Evolutionary conservation across 805 yeast species (phyloP).

Genomic region (Vanderwaltozyma verrucispora): DNA sequence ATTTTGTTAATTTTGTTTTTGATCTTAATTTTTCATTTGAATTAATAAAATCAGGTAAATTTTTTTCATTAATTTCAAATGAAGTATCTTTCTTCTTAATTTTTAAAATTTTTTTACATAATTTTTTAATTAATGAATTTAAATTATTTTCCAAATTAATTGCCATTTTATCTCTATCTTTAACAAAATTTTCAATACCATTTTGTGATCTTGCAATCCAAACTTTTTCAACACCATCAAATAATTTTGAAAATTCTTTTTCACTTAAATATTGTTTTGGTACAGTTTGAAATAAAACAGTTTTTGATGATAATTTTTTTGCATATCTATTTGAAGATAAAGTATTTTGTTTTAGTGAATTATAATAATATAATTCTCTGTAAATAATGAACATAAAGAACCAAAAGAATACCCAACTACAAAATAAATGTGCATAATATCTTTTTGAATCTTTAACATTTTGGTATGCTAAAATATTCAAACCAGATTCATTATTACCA

Average conservation of each 20-base stretch:
- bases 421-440: slow-evolving; percentile 78
- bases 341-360: slow-evolving; percentile 66
- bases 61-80: slow-evolving; percentile 32
- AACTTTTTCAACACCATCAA: slow-evolving; percentile 72
- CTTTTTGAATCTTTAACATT: slow-evolving; percentile 52
- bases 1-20: slow-evolving; percentile 30
- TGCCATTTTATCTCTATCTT: slow-evolving; percentile 50
- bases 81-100: slow-evolving; percentile 45
- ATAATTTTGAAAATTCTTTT: slow-evolving; percentile 59
- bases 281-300: slow-evolving; percentile 75
- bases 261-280: slow-evolving; percentile 68
- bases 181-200: slow-evolving; percentile 44
- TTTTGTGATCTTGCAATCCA: slow-evolving; percentile 64
- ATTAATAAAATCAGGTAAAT: too few species aligned
- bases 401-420: slow-evolving; percentile 74
- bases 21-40: slow-evolving; percentile 65
- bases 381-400: slow-evolving; percentile 60
- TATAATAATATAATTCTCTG: slow-evolving; percentile 71
- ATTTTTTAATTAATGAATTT: slow-evolving; percentile 44
- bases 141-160: slow-evolving; percentile 57
- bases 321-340: slow-evolving; percentile 77
- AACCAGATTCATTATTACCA: slow-evolving; percentile 53
- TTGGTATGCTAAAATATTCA: slow-evolving; percentile 68
- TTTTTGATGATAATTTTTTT: slow-evolving; percentile 60
- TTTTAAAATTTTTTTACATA: slow-evolving; percentile 52